A percentile compares a stretch with the other conserved stretches of the same genome.
phyloP scores from a whole-genome alignment of 805 yeast genomes.

The Barnettozyma californica region DNA sequence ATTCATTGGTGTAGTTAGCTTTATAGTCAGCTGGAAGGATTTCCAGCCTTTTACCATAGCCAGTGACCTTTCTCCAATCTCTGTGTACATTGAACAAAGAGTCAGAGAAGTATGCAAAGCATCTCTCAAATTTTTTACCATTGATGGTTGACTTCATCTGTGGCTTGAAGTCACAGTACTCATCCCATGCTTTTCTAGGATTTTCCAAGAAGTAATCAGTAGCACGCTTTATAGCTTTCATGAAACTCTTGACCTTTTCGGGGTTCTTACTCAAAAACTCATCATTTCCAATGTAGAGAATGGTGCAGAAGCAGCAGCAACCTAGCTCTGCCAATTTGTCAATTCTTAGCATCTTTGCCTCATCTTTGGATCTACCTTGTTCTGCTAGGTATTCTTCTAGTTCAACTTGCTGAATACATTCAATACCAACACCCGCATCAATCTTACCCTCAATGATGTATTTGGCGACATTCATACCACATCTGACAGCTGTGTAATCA shows the following conservation, averaged over 20 bases:
- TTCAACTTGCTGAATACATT: constrained; percentile 55
- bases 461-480: constrained; percentile 57
- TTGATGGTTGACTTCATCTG: constrained; percentile 37
- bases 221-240: constrained; percentile 45
- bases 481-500: constrained; percentile 53
- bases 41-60: constrained; percentile 48
- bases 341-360: constrained; percentile 52
- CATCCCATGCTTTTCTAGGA: constrained; percentile 43
- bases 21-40: constrained; percentile 44
- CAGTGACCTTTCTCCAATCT: constrained; percentile 53
- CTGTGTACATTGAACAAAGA: constrained; percentile 49
- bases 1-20: constrained; percentile 48
- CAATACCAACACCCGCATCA: constrained; percentile 56
- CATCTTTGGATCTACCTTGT: constrained; percentile 38
- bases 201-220: constrained; percentile 41
- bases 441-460: constrained; percentile 49
- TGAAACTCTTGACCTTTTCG: constrained; percentile 38
- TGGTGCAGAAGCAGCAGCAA: constrained; percentile 55
- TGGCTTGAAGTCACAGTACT: constrained; percentile 43
- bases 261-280: constrained; percentile 42
- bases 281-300: constrained; percentile 49
- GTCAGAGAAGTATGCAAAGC: constrained; percentile 49
- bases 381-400: constrained; percentile 43
- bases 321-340: constrained; percentile 52
- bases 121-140: constrained; percentile 44